Evolutionary conservation across 176 grass and related monocot species (phyloP), one percentile per base, ranked within the genome.

Genomic region (Oryza nivara): DNA sequence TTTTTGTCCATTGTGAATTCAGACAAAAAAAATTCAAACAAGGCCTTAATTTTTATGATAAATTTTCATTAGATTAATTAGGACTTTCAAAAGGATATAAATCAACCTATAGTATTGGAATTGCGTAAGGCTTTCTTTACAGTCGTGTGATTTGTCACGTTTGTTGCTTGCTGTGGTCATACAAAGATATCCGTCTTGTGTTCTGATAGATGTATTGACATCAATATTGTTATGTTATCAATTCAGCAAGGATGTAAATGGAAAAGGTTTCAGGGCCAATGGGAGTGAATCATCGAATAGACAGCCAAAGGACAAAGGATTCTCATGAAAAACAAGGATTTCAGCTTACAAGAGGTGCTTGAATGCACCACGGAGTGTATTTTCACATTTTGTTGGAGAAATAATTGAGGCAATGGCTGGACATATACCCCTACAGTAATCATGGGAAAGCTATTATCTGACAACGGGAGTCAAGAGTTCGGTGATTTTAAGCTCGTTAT

Each of bases 401-500:
- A 92, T 95, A 92, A 98, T 98, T 22, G 96, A 98, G 75, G 93
- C 87, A 74, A 98, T 98, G 93, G 80, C 93, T 88, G 92, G 93
- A 81, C 86, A 91, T 91, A 88, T 95, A 85, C 89, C 91, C 80
- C 87, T 98, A 80, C 96, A 52, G 93, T 83, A 85, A 92, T 98
- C 22, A 98, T 95, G 93, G 83, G 91, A 73, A 98, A 98, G 66
- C 80, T 98, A 64, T 89, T 98, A 83, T 93, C 96, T 23, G 93
- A 95, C 78, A 98, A 94, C 77, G 89, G 85, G 56, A 92, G 75
- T 86, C 93, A 93, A 87, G 96, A 98, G 75, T 98, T 98, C 81
- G 96, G 96, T 81, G 96, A 98, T 90, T 95, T 98, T 76, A 98
- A 95, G 73, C 89, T 95, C 75, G 92, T 95, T 73, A 98, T 98